These are phyloP conservation scores for Ceratocystiopsis brevicomis DNA, from an alignment of 2,329 filamentous ascomycete genomes.

Conservation along the genomic window DNA sequence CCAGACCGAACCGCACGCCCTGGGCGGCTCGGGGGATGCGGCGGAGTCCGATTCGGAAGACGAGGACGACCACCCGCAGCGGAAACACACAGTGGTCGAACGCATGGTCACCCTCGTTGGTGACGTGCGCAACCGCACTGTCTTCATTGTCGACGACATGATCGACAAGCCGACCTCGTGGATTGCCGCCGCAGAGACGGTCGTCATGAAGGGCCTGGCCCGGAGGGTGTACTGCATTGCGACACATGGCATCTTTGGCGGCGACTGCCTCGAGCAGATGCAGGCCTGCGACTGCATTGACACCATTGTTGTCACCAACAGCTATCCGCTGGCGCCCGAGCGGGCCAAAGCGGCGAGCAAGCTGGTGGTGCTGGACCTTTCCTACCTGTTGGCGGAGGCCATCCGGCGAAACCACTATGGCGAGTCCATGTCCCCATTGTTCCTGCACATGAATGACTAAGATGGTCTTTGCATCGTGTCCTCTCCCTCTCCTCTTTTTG, in stretches of 20 bases:
- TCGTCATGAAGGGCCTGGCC: conserved; percentile 78
- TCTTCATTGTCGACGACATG: conserved; percentile 96
- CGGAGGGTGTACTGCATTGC: conserved; percentile 96
- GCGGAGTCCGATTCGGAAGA: conserved; percentile 77
- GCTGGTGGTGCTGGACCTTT: conserved; percentile 75
- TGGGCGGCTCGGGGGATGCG: conserved; percentile 72
- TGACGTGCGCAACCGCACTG: conserved; percentile 70
- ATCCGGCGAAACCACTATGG: conserved; percentile 94
- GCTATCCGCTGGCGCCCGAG: conserved; percentile 72
- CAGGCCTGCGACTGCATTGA: conserved; percentile 87
- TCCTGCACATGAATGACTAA: conserved; percentile 44
- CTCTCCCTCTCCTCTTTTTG: neutral
- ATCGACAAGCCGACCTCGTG: conserved; percentile 94
- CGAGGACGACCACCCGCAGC: conserved; percentile 51
- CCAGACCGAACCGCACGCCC: conserved; percentile 44
- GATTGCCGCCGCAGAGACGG: conserved; percentile 93
- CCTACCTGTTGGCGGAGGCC: conserved; percentile 71
- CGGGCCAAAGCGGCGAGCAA: conserved; percentile 56
- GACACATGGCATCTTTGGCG: conserved; percentile 86
- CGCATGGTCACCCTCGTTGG: conserved; percentile 96
- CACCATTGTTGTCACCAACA: conserved; percentile 87
- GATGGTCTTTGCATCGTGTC: conserved; percentile 36
- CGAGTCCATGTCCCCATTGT: conserved; percentile 55
- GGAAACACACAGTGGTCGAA: conserved; percentile 57
- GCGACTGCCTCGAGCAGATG: conserved; percentile 74